Conservation (phyloP, 2,329 filamentous ascomycete species). For the Ceratocystis cubensis region DNA sequence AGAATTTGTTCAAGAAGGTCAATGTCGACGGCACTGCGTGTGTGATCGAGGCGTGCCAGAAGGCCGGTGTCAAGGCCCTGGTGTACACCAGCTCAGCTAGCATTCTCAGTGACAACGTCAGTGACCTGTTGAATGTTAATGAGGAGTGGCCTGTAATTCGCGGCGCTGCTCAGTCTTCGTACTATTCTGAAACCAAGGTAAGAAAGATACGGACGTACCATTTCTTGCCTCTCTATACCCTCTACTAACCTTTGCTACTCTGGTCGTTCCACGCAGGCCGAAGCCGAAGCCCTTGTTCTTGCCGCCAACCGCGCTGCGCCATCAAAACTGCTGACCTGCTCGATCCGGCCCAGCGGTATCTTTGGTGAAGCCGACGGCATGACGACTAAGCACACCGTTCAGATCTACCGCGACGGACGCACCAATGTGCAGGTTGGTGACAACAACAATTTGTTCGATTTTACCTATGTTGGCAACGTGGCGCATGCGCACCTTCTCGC, state of each 20-base stretch:
- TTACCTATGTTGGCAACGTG: slow-evolving; percentile 52
- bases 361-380: slow-evolving; percentile 82
- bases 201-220: neutral
- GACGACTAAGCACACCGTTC: slow-evolving; percentile 59
- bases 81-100: slow-evolving; percentile 88
- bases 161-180: slow-evolving; percentile 58
- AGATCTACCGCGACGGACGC: slow-evolving; percentile 54
- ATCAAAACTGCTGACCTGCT: slow-evolving; percentile 56
- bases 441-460: slow-evolving; percentile 51
- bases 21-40: slow-evolving; percentile 79
- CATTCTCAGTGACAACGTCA: slow-evolving; percentile 69
- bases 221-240: neutral
- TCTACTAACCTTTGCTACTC: neutral
- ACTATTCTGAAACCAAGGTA: slow-evolving; percentile 87
- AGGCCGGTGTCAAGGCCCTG: slow-evolving; percentile 61
- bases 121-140: slow-evolving; percentile 70
- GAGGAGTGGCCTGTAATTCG: slow-evolving; percentile 68
- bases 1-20: slow-evolving; percentile 60
- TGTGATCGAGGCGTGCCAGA: slow-evolving; percentile 60
- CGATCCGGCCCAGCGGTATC: slow-evolving; percentile 77
- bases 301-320: slow-evolving; percentile 53
- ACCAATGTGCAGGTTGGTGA: slow-evolving; percentile 70
- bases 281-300: slow-evolving; percentile 71
- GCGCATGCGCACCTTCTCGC: slow-evolving; percentile 74
- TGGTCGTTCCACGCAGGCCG: slow-evolving; percentile 38